Evolutionary conservation across 352 stramenopile genomes (phyloP), one percentile per base, ranked within the genome.

Genomic region (Thraustotheca clavata): DNA sequence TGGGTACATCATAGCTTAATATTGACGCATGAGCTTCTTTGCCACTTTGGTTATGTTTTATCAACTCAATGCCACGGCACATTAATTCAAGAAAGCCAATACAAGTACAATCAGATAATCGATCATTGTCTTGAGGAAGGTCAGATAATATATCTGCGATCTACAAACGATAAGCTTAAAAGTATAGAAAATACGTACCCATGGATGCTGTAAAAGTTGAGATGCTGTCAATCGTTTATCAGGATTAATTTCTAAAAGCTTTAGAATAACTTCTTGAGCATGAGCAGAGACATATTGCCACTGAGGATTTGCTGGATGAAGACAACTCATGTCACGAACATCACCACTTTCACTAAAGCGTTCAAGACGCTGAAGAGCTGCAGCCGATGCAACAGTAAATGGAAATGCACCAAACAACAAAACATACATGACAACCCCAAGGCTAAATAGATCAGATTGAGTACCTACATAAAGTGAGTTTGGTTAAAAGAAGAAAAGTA

Each of bases 361-460:
- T 24, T 89, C 70, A 70, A 88, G 79, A 26, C 71, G 69, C 49
- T 89, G 77, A 20, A 92, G 73, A 20, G 75, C 73, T 1, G 79
- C 75, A 5, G 83, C 79, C 16, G 80, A 89, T 49, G 88, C 77
- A 43, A 88, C 78, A 26, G 73, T 89, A 66, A 92, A 90, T 7
- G 83, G 83, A 34, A 92, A 92, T 2, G 77, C 69, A 0, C 80
- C 83, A 67, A 90, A 92, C 16, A 92, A 68, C 12, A 92, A 67
- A 60, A 92, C 80, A 35, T 90, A 92, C 35, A 90, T 59, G 31
- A 92, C 78, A 31, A 92, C 73, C 0, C 83, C 80, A n/a, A 92
- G 54, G 29, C 80, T 90, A 66, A 89, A 92, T 24, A 92, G 67
- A 39, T 92, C 80, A 5, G 83, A 88, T 59, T 88, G 88, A 12